phyloP scores from a whole-genome alignment of 2,329 filamentous ascomycete species.

The Epichloe typhina region DNA sequence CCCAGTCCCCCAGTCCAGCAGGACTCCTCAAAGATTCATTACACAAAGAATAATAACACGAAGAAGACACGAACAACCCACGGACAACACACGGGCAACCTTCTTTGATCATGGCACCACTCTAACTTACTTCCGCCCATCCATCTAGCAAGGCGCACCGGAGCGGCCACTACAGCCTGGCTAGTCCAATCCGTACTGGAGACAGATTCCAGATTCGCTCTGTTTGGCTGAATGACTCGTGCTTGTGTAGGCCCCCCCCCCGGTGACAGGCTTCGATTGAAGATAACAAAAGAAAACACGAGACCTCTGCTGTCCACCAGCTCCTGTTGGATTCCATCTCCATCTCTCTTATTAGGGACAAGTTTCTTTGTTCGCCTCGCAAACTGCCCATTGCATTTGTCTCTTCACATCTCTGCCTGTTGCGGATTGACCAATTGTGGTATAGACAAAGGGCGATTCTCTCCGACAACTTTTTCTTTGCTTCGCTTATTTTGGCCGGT shows the following conservation, averaged over 20 bases:
- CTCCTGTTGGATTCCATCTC: not conserved
- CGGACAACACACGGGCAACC: not conserved
- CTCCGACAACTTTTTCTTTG: not conserved
- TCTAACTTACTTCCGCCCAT: not conserved
- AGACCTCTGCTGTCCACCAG: not conserved
- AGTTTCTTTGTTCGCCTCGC: not conserved
- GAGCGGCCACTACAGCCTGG: not conserved
- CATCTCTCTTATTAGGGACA: not conserved
- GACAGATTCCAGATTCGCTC: not conserved
- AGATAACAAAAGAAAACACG: not conserved
- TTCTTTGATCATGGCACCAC: no score
- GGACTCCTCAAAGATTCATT: not conserved
- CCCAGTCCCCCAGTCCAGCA: not conserved
- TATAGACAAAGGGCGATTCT: not conserved
- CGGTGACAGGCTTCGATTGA: not conserved
- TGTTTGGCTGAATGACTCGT: not conserved
- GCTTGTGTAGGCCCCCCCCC: not conserved
- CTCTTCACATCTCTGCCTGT: not conserved
- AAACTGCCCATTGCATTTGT: not conserved
- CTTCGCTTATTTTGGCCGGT: slow-evolving; percentile 38
- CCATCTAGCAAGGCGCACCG: not conserved
- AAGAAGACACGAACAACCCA: no score
- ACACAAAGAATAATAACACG: not conserved
- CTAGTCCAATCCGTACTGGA: not conserved
- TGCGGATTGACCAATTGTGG: not conserved